Evolutionary conservation across 495 filamentous ascomycete species (phyloP).

Genomic region (Acidomyces sp.): DNA sequence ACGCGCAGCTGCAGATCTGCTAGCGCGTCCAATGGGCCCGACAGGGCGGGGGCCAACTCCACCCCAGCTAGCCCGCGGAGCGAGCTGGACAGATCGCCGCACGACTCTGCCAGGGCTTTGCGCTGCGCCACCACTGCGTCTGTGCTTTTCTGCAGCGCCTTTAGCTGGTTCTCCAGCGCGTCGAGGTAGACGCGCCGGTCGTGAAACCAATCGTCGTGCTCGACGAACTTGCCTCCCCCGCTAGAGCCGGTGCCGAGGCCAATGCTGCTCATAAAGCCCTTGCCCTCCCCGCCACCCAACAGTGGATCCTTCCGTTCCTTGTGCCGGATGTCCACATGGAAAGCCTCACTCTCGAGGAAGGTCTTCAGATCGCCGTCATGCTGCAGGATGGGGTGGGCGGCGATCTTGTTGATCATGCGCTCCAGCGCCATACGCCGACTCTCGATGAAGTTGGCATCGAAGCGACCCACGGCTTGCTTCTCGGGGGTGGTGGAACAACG

Average conservation of each 20-base stretch:
- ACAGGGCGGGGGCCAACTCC: conserved; percentile 77
- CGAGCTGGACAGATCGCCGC: conserved; percentile 80
- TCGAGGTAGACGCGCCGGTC: conserved; percentile 90
- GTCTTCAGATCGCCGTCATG: conserved; percentile 89
- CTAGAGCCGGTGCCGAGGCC: conserved; percentile 60
- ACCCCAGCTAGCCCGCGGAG: conserved; percentile 81
- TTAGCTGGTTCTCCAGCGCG: conserved; percentile 87
- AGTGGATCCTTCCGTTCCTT: conserved; percentile 79
- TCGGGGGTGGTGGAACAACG: conserved; percentile 89
- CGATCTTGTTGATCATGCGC: conserved; percentile 93
- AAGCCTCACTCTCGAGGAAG: conserved; percentile 88
- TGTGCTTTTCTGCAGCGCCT: conserved; percentile 83
- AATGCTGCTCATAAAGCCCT: conserved; percentile 53
- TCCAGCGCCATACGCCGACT: conserved; percentile 78
- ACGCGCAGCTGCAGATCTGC: conserved; percentile 89
- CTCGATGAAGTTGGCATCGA: conserved; percentile 95
- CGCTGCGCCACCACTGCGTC: conserved; percentile 83
- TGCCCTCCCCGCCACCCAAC: conserved; percentile 63
- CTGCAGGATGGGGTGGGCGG: conserved; percentile 78
- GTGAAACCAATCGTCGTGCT: conserved; percentile 99
- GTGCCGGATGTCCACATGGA: conserved; percentile 94
- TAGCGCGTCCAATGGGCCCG: conserved; percentile 73
- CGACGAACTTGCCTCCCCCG: conserved; percentile 83
- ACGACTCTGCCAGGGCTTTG: conserved; percentile 83
- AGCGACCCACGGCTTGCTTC: conserved; percentile 93